Evolutionary conservation across 306 rosid species (phyloP).

Genomic region (Castanea crenata): DNA sequence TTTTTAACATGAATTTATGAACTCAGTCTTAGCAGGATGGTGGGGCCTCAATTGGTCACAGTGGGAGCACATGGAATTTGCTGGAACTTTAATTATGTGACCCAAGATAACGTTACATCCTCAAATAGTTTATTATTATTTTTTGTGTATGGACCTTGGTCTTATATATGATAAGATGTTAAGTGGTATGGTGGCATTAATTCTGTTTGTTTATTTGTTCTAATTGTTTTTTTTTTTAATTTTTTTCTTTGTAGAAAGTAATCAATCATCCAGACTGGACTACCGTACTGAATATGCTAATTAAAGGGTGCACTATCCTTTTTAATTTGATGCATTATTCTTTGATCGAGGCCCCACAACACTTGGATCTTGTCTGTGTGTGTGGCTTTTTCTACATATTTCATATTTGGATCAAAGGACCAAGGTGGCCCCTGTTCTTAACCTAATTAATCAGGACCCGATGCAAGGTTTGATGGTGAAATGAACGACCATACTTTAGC

Average conservation of each 20-base stretch:
- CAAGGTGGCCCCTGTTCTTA: not conserved
- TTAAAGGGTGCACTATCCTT: not conserved
- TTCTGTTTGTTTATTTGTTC: not conserved
- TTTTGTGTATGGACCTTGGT: not conserved
- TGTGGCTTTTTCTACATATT: not conserved
- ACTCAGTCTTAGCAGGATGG: too few species aligned
- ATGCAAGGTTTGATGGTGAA: not conserved
- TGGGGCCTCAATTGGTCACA: constrained; percentile 18
- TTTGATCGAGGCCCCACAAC: constrained; percentile 15
- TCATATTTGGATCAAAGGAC: too few species aligned
- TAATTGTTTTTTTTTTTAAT: not conserved
- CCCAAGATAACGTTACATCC: not conserved
- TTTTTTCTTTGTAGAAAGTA: not conserved
- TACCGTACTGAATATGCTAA: constrained; percentile 3
- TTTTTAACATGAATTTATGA: too few species aligned
- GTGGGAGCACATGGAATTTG: constrained; percentile 33
- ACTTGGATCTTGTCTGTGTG: constrained; percentile 19
- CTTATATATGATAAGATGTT: too few species aligned
- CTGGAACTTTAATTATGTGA: not conserved
- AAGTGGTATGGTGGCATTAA: too few species aligned
- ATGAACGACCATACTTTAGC: not conserved
- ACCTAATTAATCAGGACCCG: not conserved
- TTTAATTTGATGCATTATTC: not conserved
- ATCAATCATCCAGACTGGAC: constrained; percentile 28
- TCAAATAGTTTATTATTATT: not conserved